A percentile compares a stretch with the other conserved stretches of the same genome.
Evolutionary conservation across 345 rosid genomes (phyloP).

Genomic region (Heritiera littoralis): DNA sequence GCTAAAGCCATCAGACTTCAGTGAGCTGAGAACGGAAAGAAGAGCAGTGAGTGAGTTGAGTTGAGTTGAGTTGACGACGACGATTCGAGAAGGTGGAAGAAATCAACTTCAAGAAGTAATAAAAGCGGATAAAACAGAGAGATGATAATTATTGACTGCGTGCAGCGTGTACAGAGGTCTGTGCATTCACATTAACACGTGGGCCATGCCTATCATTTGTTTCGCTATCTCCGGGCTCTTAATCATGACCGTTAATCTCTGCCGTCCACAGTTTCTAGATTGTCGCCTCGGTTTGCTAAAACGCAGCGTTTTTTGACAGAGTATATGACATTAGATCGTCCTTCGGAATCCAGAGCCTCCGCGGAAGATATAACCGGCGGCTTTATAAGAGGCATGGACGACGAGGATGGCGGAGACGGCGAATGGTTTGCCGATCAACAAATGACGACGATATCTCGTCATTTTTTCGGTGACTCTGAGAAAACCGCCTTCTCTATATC

Average conservation of each 20-base stretch:
- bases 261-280: neutral
- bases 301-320: neutral
- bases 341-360: too few relatives aligned
- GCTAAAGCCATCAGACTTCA: constrained; percentile 58
- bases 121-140: neutral
- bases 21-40: neutral
- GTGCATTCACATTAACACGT: neutral
- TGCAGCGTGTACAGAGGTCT: constrained; percentile 12
- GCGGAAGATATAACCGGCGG: neutral
- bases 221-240: neutral
- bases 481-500: constrained; percentile 52
- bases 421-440: constrained; percentile 4
- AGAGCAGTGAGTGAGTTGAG: neutral
- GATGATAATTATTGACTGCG: constrained; percentile 16
- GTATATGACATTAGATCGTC: neutral
- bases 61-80: neutral
- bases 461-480: constrained; percentile 47
- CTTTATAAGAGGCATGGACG: constrained; percentile 2
- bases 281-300: neutral
- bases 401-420: neutral
- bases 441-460: constrained; percentile 59
- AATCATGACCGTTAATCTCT: constrained; percentile 11
- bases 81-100: constrained; percentile 25
- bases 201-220: neutral
- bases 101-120: neutral